Evolutionary conservation across 192 early-diverging fungal genomes (phyloP).

Genomic region (Dissophora globulifera): DNA sequence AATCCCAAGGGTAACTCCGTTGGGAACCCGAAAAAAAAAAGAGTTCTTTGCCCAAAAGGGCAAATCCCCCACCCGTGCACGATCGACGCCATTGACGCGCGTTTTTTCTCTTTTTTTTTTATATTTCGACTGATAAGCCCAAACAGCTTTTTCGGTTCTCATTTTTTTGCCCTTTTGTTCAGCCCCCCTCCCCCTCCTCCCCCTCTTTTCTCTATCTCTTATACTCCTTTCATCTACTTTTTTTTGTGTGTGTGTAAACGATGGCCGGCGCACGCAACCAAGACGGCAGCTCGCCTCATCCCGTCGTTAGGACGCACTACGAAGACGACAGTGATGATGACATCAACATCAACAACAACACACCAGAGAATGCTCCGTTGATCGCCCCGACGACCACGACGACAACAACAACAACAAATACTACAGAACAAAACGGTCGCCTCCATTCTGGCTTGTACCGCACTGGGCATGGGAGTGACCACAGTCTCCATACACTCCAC

Average conservation of each 20-base stretch:
- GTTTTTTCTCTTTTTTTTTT: neutral
- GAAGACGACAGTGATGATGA: slow-evolving; percentile 20
- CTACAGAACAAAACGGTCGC: neutral
- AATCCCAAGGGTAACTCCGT: neutral
- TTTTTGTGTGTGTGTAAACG: no score
- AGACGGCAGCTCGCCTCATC: neutral
- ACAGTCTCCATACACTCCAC: slow-evolving; percentile 22
- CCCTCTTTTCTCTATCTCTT: no score
- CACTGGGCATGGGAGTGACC: slow-evolving; percentile 11
- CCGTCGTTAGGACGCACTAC: slow-evolving; percentile 26
- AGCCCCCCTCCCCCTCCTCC: no score
- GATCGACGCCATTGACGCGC: neutral
- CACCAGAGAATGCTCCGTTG: no score
- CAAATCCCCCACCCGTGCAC: slow-evolving; percentile 6
- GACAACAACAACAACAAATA: neutral
- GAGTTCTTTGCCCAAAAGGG: no score
- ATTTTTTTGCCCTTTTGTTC: no score
- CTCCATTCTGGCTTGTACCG: no score
- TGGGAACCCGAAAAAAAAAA: no score
- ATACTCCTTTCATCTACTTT: no score
- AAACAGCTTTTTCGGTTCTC: no score
- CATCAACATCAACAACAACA: neutral
- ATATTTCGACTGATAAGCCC: neutral
- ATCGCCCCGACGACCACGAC: no score
- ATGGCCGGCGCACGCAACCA: no score